Percentiles rank a stretch among this genome's conserved stretches.
These are phyloP conservation scores for Euphorbia tirucalli DNA, from an alignment of 345 rosid species.

Conservation along the genomic window DNA sequence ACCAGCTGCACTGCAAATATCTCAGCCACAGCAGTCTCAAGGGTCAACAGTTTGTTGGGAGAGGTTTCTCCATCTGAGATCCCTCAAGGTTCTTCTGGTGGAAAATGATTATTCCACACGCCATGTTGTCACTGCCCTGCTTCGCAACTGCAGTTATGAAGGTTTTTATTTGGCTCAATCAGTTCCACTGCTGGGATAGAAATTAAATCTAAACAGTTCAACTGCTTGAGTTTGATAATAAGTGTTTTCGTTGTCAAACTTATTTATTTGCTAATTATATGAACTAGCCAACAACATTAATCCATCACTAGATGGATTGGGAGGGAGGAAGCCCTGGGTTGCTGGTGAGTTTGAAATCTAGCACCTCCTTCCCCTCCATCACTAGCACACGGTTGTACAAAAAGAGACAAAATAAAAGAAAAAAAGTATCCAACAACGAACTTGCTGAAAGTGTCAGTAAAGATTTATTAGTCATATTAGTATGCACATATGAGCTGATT, in stretches of 20 bases:
- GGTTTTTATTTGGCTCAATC: constrained; percentile 42
- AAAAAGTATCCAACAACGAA: not conserved
- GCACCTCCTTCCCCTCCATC: not conserved
- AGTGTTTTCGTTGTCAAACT: not conserved
- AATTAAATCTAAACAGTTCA: too few species aligned
- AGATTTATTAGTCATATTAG: not conserved
- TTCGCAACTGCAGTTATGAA: constrained; percentile 80
- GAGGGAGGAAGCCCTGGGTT: not conserved
- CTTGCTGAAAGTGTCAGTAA: not conserved
- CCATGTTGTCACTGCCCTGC: constrained; percentile 66
- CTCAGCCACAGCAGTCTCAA: constrained; percentile 44
- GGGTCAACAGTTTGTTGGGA: constrained; percentile 40
- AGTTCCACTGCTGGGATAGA: too few species aligned
- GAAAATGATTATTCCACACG: constrained; percentile 80
- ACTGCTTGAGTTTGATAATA: not conserved
- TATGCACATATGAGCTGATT: not conserved
- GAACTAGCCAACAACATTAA: not conserved
- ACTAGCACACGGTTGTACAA: not conserved
- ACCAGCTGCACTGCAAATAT: constrained; percentile 33
- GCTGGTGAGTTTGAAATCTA: not conserved
- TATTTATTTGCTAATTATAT: too few species aligned
- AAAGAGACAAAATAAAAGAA: too few species aligned
- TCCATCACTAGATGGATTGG: not conserved
- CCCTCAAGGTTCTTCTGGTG: constrained; percentile 77
- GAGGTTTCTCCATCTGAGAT: constrained; percentile 64